phyloP scores from a whole-genome alignment of 345 rosid species.

The Nephelium lappaceum region DNA sequence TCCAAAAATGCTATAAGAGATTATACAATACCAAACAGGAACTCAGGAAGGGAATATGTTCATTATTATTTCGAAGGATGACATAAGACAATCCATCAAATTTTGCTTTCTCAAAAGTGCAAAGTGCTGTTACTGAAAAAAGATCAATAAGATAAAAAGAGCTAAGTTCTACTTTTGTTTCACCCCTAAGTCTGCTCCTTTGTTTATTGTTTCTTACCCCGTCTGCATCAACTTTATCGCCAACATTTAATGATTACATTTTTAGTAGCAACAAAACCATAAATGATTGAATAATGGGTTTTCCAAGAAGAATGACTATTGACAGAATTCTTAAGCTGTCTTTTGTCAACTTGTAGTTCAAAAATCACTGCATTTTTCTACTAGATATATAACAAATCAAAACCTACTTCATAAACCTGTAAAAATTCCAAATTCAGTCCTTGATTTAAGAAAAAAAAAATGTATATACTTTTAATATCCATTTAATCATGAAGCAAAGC shows the following conservation, averaged over 20 bases:
- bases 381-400: not conserved
- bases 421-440: not conserved
- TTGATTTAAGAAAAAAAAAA: not conserved
- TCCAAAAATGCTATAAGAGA: not conserved
- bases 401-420: not conserved
- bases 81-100: not conserved
- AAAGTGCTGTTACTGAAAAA: not conserved
- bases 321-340: not conserved
- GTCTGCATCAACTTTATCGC: not conserved
- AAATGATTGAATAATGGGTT: not conserved
- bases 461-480: no score
- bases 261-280: not conserved
- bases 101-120: not conserved
- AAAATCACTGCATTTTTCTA: not conserved
- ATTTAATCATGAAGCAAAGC: not conserved
- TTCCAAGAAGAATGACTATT: not conserved
- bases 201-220: not conserved
- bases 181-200: not conserved
- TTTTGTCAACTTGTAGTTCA: not conserved
- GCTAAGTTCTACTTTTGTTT: not conserved
- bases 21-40: not conserved
- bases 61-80: not conserved
- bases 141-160: not conserved
- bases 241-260: not conserved
- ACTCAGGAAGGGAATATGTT: not conserved